A percentile compares a stretch with the other conserved stretches of the same genome.
Conservation (phyloP, 2,329 filamentous ascomycete species). For the Geosmithia flava region DNA sequence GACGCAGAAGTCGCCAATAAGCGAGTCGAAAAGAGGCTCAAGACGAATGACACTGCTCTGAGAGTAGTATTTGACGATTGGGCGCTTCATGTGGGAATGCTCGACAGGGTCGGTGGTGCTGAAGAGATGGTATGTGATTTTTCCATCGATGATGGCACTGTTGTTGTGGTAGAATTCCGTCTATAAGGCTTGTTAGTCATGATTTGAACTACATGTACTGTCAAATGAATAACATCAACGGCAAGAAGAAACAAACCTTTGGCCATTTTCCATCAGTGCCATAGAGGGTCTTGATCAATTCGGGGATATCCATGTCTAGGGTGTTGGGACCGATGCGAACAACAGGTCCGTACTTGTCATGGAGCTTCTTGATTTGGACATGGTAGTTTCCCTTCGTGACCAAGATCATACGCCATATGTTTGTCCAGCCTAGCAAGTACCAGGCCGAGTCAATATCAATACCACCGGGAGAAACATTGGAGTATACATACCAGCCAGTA, state of each 20-base stretch:
- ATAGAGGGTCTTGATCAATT: slow-evolving; percentile 15
- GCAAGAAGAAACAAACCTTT: slow-evolving; percentile 4
- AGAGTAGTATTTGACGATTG: slow-evolving; percentile 22
- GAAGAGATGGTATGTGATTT: slow-evolving; percentile 24
- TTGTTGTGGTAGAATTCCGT: slow-evolving; percentile 23
- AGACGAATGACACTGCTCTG: slow-evolving; percentile 11
- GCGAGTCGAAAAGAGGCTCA: slow-evolving; percentile 17
- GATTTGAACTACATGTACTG: no score
- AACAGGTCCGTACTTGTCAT: slow-evolving; percentile 16
- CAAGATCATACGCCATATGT: not conserved
- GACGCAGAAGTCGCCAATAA: slow-evolving; percentile 14
- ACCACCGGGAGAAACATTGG: no score
- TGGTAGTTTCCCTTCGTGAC: slow-evolving; percentile 1
- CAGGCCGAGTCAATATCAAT: no score
- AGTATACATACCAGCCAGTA: no score
- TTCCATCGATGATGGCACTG: slow-evolving; percentile 18
- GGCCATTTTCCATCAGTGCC: slow-evolving; percentile 11
- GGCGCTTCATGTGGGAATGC: slow-evolving; percentile 21
- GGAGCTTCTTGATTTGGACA: slow-evolving; percentile 8
- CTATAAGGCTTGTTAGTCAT: slow-evolving; percentile 6
- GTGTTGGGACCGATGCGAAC: slow-evolving; percentile 16
- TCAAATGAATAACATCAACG: no score
- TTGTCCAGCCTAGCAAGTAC: slow-evolving; percentile 1
- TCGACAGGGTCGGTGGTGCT: slow-evolving; percentile 16
- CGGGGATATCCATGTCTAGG: slow-evolving; percentile 12